A percentile compares a stretch with the other conserved stretches of the same genome.
Conservation (phyloP, 768 basidiomycete species). For the Amanita exitialis region DNA sequence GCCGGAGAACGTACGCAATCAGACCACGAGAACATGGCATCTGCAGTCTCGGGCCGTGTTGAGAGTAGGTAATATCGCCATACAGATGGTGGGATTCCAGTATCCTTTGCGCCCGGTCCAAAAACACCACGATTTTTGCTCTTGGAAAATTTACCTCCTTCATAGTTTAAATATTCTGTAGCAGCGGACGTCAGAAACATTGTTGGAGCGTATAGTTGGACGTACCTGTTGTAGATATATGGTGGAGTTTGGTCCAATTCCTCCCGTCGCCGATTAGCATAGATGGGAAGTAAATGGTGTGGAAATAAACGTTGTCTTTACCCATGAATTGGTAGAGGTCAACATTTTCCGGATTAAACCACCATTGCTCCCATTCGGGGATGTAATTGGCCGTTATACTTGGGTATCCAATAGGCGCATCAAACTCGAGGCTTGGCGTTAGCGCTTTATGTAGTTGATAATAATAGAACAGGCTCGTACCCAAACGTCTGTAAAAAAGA, state of each 20-base stretch:
- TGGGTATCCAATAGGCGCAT: conserved; percentile 93
- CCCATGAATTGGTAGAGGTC: conserved; percentile 98
- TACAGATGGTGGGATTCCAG: conserved; percentile 87
- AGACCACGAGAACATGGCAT: conserved; percentile 95
- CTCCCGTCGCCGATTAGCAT: conserved; percentile 84
- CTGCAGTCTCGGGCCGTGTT: conserved; percentile 86
- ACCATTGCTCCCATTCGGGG: conserved; percentile 93
- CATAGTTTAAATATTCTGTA: conserved; percentile 93
- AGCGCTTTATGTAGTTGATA: conserved; percentile 2
- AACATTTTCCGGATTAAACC: conserved; percentile 87
- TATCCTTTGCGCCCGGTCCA: conserved; percentile 88
- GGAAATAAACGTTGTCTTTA: conserved; percentile 99
- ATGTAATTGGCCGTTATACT: conserved; percentile 97
- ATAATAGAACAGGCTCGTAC: conserved; percentile 34
- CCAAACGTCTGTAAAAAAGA: conserved; percentile 78
- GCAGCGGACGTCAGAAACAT: background rate
- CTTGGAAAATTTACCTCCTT: conserved; percentile 98
- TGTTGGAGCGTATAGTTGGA: background rate
- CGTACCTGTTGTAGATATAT: conserved; percentile 90
- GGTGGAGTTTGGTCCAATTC: conserved; percentile 89
- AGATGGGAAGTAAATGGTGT: conserved; percentile 91
- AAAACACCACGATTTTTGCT: conserved; percentile 95
- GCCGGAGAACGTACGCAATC: conserved; percentile 58
- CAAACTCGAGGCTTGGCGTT: conserved; percentile 53
- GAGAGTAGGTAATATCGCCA: conserved; percentile 96